Evolutionary conservation across 768 basidiomycete species (phyloP), one percentile per base, ranked within the genome.

Genomic region (Asterophora parasitica): DNA sequence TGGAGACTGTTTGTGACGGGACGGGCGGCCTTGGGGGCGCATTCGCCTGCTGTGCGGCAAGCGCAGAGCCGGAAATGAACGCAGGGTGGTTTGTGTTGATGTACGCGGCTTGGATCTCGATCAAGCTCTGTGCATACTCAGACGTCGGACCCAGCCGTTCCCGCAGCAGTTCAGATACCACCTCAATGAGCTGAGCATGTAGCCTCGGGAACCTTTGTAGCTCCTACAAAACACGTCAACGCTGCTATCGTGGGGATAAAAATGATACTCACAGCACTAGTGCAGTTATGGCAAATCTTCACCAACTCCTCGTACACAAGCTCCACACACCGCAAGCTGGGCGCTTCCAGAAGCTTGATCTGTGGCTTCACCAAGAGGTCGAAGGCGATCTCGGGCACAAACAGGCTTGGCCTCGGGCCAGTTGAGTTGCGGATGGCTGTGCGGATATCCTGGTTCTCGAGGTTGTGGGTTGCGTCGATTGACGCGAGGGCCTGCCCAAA

Each of bases 41-140:
- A 28, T 59, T 54, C 23, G 69, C 64, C 44, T 79, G 73, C 55
- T 79, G 75, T 43, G 81, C 75, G 49, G 81, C 79, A 8, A 73
- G 62, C 35, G 86, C 79, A 30, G 88, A 88, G 8, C 88, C 87
- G 15, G 85, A 75, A 48, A 94, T 84, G 67, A 97, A 98, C 27
- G 89, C 80, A 5, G 96, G 96, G 63, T 99, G 96, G 65, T 98
- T 98, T 48, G 94, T 98, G 65, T 99, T 99, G 75, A 99, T 98
- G 63, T 99, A 99, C 9, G 96, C 94, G 1, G 92, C 92, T 66
- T 99, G 96, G 41, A 99, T 99, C 58, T 86, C 82, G 58, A 99
- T 97, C 58, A 99, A 74, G 61, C 90, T 93, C 56, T 92, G 88
- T 0, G 94, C 87, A 65, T 98, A 98, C n/a, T 93, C 88, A 2